A percentile compares a stretch with the other conserved stretches of the same genome.
Evolutionary conservation across 176 grass and related monocot species (phyloP).

Genomic region (Rhynchospora pubera): DNA sequence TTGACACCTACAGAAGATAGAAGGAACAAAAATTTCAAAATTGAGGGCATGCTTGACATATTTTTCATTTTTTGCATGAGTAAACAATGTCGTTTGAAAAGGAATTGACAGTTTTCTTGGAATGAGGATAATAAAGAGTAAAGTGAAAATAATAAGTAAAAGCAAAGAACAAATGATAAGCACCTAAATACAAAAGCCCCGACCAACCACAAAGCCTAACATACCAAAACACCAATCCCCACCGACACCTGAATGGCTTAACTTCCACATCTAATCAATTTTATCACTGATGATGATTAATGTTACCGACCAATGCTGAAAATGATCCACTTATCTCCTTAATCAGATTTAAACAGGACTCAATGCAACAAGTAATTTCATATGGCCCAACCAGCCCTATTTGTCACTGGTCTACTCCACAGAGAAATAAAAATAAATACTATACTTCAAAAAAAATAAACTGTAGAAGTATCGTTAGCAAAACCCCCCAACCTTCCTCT

Average conservation of each 20-base stretch:
- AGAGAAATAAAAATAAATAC: neutral
- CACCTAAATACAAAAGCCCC: neutral
- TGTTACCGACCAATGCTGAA: neutral
- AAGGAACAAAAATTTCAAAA: slow-evolving; percentile 7
- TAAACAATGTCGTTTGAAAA: neutral
- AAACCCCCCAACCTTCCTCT: too few relatives aligned
- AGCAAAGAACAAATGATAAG: neutral
- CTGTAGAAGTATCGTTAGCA: neutral
- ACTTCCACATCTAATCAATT: slow-evolving; percentile 4
- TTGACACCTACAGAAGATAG: slow-evolving; percentile 28
- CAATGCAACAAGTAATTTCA: neutral
- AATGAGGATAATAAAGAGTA: neutral
- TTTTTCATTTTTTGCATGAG: neutral
- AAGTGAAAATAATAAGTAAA: neutral
- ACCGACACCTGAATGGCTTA: neutral
- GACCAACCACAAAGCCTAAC: too few relatives aligned
- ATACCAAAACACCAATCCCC: neutral
- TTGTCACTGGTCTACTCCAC: too few relatives aligned
- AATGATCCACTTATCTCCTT: neutral
- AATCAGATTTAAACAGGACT: neutral
- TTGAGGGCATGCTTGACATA: neutral
- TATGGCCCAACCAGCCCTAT: neutral
- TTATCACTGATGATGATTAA: neutral
- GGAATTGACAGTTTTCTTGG: slow-evolving; percentile 2
- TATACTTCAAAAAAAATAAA: neutral